Base-by-base conservation (phyloP, 2,329 filamentous ascomycete genomes). In the Talaromyces funiculosus region DNA sequence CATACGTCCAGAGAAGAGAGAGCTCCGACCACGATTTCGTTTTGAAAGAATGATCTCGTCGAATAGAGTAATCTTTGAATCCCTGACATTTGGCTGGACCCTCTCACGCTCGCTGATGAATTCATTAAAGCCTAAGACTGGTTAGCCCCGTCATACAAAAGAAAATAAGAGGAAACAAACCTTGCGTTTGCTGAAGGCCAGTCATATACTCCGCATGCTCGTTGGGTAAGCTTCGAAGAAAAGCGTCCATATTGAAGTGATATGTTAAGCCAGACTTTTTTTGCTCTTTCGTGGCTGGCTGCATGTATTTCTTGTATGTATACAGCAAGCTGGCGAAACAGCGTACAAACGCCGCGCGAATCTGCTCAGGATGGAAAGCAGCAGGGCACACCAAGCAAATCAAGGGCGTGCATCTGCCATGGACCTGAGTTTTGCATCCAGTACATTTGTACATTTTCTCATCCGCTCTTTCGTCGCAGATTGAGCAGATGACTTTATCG, bases 321-420 rank as follows among this genome's bases (percentile, higher is more conserved):
- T 88, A 88, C 64, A 89, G 80, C 61, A 89, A 75, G 66, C 85
- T 87, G 33, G 86, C 86, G 66, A 89, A 88, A 72, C 85, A 88
- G 67, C 86, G 80, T 33, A 87, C 85, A 68, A 89, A 89, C 0
- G 86, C 86, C 16, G 86, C 86, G 18, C 85, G 83, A 43, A 89
- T 78, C 70, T 88, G 86, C 64, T 88, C 85, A 7, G 85, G 80
- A 63, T 85, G 81, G 75, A 89, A 89, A 2, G 85, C 85, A 14
- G 81, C 80, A n/a, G 86, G 83, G 68, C 86, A 89, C 14, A 86
- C 83, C n/a, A 88, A 71, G 64, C 81, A 84, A 47, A 88, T 82
- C 60, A 82, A 77, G n/a, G 77, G 73, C 2, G 83, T 78, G 70
- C 86, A 89, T 58, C 84, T 80, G 61, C 79, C 79, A 68, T 89